A percentile compares a stretch with the other conserved stretches of the same genome.
phyloP scores from a whole-genome alignment of 176 grass and related monocot species.

The Olyra latifolia region DNA sequence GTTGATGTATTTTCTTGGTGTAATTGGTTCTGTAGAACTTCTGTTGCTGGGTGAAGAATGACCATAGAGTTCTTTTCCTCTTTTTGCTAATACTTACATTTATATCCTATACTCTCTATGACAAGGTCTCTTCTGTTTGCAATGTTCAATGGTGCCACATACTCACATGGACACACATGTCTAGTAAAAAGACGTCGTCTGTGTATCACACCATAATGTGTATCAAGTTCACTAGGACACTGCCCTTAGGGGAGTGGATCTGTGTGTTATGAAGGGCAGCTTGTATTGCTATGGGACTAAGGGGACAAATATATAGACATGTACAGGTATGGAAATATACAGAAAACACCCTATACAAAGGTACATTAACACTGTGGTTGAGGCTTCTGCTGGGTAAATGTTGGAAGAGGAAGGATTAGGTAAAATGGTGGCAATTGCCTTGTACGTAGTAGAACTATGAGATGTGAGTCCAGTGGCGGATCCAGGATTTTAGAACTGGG shows the following conservation, averaged over 20 bases:
- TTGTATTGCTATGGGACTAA: too few relatives aligned
- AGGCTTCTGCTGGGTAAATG: not conserved
- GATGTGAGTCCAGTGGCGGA: too few relatives aligned
- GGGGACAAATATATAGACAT: too few relatives aligned
- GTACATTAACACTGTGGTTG: too few relatives aligned
- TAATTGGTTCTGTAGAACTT: not conserved
- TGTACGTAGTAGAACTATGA: not conserved
- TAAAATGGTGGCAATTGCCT: slow-evolving; percentile 4
- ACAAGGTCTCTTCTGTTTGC: not conserved
- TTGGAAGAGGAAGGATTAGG: slow-evolving; percentile 8
- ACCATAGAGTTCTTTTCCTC: not conserved
- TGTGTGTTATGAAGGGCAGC: too few relatives aligned
- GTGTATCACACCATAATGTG: not conserved
- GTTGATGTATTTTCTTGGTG: not conserved
- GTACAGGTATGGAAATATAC: too few relatives aligned
- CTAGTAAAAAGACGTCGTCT: not conserved
- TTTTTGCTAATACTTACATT: slow-evolving; percentile 10
- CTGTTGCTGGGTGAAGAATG: not conserved
- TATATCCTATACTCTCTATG: not conserved
- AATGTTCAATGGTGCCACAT: not conserved
- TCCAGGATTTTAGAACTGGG: too few relatives aligned
- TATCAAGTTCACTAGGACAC: not conserved
- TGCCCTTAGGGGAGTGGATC: not conserved
- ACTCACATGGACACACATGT: not conserved
- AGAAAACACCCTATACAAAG: too few relatives aligned